Conservation (phyloP, 345 rosid genomes). For the Leavenworthia alabamica region DNA sequence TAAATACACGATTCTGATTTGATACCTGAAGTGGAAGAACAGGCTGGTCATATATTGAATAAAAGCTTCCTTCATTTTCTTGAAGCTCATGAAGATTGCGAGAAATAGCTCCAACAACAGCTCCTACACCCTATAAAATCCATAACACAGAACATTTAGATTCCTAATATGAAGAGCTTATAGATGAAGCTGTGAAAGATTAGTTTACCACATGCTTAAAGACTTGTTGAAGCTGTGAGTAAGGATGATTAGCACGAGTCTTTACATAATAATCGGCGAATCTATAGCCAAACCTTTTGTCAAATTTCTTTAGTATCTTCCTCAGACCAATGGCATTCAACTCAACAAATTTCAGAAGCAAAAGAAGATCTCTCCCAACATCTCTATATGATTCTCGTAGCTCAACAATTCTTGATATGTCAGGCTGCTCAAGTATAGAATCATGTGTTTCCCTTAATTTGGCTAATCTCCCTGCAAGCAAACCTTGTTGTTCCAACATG, state of each 20-base stretch:
- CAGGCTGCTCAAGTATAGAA: conserved; percentile 57
- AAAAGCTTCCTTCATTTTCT: conserved; percentile 89
- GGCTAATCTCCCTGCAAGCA: conserved; percentile 61
- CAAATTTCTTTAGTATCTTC: conserved; percentile 93
- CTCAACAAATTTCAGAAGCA: conserved; percentile 81
- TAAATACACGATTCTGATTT: not conserved
- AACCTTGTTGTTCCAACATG: conserved; percentile 93
- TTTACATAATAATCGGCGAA: conserved; percentile 88
- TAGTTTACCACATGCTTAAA: conserved; percentile 95
- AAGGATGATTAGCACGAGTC: conserved; percentile 97
- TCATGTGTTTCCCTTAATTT: conserved; percentile 63
- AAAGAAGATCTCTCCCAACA: conserved; percentile 69
- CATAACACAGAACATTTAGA: conserved; percentile 1
- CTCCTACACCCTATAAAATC: conserved; percentile 77
- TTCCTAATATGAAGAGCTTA: not conserved
- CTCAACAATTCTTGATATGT: conserved; percentile 49
- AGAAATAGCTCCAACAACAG: conserved; percentile 96
- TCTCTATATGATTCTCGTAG: conserved; percentile 75
- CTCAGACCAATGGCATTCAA: conserved; percentile 88
- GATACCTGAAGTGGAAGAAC: conserved; percentile 76
- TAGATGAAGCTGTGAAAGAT: conserved; percentile 10
- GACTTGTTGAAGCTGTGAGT: conserved; percentile 97
- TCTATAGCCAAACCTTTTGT: conserved; percentile 90
- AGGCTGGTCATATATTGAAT: conserved; percentile 91
- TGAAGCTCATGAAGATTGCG: conserved; percentile 98